phyloP scores from a whole-genome alignment of 2,329 filamentous ascomycete genomes.

The Pestalotiopsis sp. region DNA sequence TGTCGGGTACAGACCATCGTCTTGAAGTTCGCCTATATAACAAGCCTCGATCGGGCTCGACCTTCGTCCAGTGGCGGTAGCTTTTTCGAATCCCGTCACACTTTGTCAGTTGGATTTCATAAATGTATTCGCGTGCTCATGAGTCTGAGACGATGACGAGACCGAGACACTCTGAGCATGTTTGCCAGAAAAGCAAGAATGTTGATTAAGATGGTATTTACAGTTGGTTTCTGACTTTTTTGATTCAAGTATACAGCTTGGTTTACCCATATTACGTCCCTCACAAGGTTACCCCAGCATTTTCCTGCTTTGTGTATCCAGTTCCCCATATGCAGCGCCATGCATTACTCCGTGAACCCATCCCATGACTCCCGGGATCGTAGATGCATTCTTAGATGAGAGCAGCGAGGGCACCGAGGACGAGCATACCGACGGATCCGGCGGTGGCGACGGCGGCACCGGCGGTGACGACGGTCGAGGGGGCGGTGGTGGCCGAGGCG shows the following conservation, averaged over 20 bases:
- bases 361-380: not conserved
- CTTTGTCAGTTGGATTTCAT: too few relatives aligned
- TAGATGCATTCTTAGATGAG: not conserved
- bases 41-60: too few relatives aligned
- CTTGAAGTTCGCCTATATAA: too few relatives aligned
- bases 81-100: too few relatives aligned
- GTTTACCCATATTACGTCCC: not conserved
- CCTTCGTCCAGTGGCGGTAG: too few relatives aligned
- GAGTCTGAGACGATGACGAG: not conserved
- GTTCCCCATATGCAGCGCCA: not conserved
- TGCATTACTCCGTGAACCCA: not conserved
- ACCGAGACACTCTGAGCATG: not conserved
- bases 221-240: not conserved
- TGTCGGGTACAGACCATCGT: too few relatives aligned
- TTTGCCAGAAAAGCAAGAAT: not conserved
- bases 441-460: conserved; percentile 11
- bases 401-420: conserved; percentile 14
- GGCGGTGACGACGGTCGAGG: conserved; percentile 5
- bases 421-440: conserved; percentile 7
- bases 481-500: not conserved
- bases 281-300: not conserved
- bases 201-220: not conserved
- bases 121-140: too few relatives aligned
- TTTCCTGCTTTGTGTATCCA: not conserved
- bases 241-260: not conserved